A percentile compares a stretch with the other conserved stretches of the same genome.
phyloP scores from a whole-genome alignment of 2,329 filamentous ascomycete species.

The Botrytis galanthina region DNA sequence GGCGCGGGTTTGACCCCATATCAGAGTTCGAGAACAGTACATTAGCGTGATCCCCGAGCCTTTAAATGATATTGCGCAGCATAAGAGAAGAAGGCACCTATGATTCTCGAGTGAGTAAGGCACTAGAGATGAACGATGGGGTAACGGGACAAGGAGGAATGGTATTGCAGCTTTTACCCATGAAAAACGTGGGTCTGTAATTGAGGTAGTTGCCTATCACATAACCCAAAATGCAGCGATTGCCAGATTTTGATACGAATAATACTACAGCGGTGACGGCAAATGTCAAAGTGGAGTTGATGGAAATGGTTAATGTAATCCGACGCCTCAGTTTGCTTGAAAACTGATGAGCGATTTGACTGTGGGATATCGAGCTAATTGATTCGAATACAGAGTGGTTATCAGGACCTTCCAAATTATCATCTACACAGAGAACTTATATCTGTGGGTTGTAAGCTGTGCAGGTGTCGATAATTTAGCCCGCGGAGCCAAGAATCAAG shows the following conservation, averaged over 20 bases:
- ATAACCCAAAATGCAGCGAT: no score
- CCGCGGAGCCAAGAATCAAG: neutral
- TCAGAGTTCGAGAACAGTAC: neutral
- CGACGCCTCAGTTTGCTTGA: neutral
- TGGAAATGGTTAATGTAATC: neutral
- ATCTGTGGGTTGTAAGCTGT: neutral
- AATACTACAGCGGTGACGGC: neutral
- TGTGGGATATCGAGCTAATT: neutral
- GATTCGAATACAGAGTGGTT: neutral
- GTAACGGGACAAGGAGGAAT: no score
- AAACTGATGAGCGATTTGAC: neutral
- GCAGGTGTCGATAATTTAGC: neutral
- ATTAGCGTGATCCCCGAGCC: neutral
- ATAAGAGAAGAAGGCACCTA: neutral
- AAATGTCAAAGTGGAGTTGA: neutral
- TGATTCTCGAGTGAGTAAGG: neutral
- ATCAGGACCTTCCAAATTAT: neutral
- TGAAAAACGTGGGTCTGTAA: no score
- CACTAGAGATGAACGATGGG: neutral
- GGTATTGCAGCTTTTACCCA: no score
- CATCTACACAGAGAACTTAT: neutral
- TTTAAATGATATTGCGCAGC: neutral
- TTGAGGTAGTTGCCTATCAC: no score
- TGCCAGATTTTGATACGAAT: rapidly evolving
- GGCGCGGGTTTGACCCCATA: neutral